Evolutionary conservation across 1,139 yeast genomes (phyloP).

Genomic region (Debaryomyces udenii): DNA sequence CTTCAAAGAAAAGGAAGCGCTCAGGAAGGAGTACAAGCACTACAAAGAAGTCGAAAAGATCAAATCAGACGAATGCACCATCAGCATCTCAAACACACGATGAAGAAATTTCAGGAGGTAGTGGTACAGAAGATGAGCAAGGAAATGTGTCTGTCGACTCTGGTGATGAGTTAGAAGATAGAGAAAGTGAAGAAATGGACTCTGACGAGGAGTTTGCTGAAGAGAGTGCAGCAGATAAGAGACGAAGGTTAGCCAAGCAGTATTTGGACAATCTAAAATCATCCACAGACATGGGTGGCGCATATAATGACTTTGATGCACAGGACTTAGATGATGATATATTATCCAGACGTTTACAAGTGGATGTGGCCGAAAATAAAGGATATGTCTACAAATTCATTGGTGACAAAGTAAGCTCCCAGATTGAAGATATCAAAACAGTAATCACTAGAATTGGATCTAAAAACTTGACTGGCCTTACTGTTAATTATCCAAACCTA

Average conservation of each 20-base stretch:
- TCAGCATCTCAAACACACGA: slow-evolving; percentile 25
- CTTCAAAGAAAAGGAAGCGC: slow-evolving; percentile 55
- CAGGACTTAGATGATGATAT: slow-evolving; percentile 87
- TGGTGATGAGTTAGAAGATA: slow-evolving; percentile 35
- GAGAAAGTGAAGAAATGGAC: slow-evolving; percentile 40
- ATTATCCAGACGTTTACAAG: slow-evolving; percentile 74
- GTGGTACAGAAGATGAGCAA: slow-evolving; percentile 39
- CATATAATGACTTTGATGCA: slow-evolving; percentile 78
- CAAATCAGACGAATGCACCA: slow-evolving; percentile 16
- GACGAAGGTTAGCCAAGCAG: slow-evolving; percentile 92
- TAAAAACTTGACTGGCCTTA: slow-evolving; percentile 56
- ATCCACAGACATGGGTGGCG: slow-evolving; percentile 50
- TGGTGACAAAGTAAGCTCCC: slow-evolving; percentile 49
- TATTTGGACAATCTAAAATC: slow-evolving; percentile 77
- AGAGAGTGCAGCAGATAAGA: slow-evolving; percentile 89
- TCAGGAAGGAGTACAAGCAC: slow-evolving; percentile 26
- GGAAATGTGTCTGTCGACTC: slow-evolving; percentile 23
- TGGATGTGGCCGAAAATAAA: slow-evolving; percentile 87
- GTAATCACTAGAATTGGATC: slow-evolving; percentile 60
- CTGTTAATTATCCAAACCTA: slow-evolving; percentile 59
- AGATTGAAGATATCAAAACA: slow-evolving; percentile 43
- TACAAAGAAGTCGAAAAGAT: slow-evolving; percentile 18
- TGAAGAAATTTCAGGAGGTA: slow-evolving; percentile 44
- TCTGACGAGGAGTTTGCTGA: slow-evolving; percentile 71
- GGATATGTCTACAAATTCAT: slow-evolving; percentile 78